Evolutionary conservation across 2,329 filamentous ascomycete species (phyloP), one percentile per base, ranked within the genome.

Genomic region (Paracorniculantispora psalliotae): DNA sequence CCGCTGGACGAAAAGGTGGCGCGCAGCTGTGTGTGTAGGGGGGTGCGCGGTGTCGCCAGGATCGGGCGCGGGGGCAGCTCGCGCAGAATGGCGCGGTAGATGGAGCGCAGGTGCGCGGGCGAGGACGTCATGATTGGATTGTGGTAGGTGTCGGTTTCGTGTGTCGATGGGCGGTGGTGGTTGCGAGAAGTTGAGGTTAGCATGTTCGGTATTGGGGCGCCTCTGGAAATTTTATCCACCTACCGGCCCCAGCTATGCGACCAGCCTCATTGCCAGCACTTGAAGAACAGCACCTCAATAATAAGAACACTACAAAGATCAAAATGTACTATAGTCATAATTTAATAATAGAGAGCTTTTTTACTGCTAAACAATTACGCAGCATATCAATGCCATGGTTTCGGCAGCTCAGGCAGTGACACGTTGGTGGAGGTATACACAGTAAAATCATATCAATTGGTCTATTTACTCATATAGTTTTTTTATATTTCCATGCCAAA

Each of bases 41-140:
- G 83, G 1, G 91, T 88, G 41, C 87, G 86, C 25, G 79, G 75
- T 61, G 75, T 67, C 59, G 77, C 75, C 63, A 82, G 79, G 67
- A 84, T 72, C 2, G 82, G 79, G 6, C 87, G 87, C 8, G 88
- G 83, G 1, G 93, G 93, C 9, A 97, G 86, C 77, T 97, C 92
- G 73, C 93, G 91, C 59, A 97, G 85, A 69, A 97, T 81, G 44
- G 88, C 83, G 68, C 93, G 90, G 81, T 97, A 97, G 70, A 96
- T 81, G 37, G 91, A 85, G 68, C 91, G 90, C 44, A 90, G 72
- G 41, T 78, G 77, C 43, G 82, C 71, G 62, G 79, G 72, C 10
- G 71, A 72, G 2, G 76, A 67, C 66, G 71, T 60, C 70, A 73
- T 74, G 59, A 15, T 66, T 50, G 19, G 21, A 41, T 51, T 52